These are phyloP conservation scores for Tetrahymena borealis DNA, from an alignment of 73 alveolate genomes.

Conservation along the genomic window DNA sequence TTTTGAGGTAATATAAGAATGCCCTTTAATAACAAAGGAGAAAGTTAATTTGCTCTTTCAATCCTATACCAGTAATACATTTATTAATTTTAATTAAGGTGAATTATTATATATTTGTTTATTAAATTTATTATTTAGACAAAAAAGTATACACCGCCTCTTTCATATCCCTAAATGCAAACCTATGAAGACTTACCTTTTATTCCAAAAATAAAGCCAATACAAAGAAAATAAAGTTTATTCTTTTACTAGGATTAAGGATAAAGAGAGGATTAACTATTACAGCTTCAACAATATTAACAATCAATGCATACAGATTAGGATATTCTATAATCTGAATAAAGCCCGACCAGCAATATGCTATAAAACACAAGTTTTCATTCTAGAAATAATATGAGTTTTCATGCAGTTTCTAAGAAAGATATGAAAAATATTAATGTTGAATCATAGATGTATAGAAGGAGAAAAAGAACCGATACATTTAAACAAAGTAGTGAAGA, in stretches of 20 bases:
- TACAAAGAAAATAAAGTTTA: not conserved
- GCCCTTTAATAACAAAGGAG: not conserved
- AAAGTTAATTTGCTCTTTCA: not conserved
- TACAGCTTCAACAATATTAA: not conserved
- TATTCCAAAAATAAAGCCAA: not conserved
- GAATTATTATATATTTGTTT: not conserved
- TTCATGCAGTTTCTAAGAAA: not conserved
- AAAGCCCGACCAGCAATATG: not conserved
- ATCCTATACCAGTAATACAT: not conserved
- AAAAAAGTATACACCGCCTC: not conserved
- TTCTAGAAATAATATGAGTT: not conserved
- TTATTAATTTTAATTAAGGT: not conserved
- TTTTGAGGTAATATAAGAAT: not conserved
- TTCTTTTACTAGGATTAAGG: not conserved
- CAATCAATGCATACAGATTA: not conserved
- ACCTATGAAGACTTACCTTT: not conserved
- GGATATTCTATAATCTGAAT: not conserved
- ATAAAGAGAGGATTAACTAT: not conserved
- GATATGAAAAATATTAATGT: not conserved
- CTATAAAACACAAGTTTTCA: not conserved
- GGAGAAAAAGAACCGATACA: too few species aligned
- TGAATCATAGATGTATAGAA: not conserved
- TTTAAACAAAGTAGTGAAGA: too few species aligned
- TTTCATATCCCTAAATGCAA: not conserved
- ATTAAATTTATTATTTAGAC: not conserved